Conservation (phyloP, 306 rosid species). For the Glycine latifolia region DNA sequence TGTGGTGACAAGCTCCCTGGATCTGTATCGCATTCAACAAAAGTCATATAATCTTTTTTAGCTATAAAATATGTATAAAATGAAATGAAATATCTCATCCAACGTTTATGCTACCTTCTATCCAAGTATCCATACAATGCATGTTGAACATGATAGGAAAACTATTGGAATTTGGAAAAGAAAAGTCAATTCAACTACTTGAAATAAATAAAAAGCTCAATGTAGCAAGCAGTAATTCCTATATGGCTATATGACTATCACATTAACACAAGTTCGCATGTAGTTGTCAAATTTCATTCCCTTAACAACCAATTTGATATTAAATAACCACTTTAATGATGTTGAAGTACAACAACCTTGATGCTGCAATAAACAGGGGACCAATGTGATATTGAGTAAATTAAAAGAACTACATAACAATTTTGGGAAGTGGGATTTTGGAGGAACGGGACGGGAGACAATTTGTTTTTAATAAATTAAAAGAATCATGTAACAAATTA, state of each 20-base stretch:
- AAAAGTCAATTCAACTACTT: neutral
- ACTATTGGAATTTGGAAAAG: neutral
- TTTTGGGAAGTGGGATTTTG: neutral
- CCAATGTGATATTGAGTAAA: neutral
- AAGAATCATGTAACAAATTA: too few relatives aligned
- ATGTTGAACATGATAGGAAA: neutral
- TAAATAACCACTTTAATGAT: neutral
- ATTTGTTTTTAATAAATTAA: neutral
- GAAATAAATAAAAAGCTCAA: neutral
- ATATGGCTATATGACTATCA: neutral
- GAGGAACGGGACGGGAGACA: neutral
- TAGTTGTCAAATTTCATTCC: neutral
- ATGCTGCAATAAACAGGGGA: neutral
- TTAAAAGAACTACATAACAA: too few relatives aligned
- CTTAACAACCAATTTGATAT: neutral
- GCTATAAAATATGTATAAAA: constrained; percentile 13
- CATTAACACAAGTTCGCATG: neutral
- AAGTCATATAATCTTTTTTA: constrained; percentile 32
- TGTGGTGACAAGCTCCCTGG: constrained; percentile 46
- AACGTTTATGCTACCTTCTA: neutral
- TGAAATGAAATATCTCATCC: constrained; percentile 10
- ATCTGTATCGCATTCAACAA: constrained; percentile 52
- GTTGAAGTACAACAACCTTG: neutral
- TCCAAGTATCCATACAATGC: neutral
- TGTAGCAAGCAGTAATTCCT: neutral